Evolutionary conservation across 805 yeast genomes (phyloP).

Genomic region (Candida boidinii): DNA sequence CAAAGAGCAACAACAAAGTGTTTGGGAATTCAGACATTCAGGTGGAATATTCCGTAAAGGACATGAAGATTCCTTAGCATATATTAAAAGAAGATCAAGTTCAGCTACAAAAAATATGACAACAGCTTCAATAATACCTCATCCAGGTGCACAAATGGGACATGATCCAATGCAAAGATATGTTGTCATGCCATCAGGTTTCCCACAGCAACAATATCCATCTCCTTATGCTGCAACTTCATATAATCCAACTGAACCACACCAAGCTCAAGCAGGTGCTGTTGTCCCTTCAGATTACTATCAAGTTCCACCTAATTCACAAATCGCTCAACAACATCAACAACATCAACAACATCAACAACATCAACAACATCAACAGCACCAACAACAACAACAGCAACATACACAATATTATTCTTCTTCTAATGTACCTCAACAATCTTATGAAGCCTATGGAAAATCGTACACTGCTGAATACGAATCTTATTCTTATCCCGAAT

Average conservation of each 20-base stretch:
- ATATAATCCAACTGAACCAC: slow-evolving; percentile 2
- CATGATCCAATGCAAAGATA: not conserved
- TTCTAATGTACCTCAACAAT: slow-evolving; percentile 5
- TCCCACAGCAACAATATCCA: slow-evolving; percentile 1
- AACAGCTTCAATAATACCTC: slow-evolving; percentile 2
- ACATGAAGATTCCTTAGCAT: slow-evolving; percentile 34
- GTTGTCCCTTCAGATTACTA: not conserved
- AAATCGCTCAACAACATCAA: not conserved
- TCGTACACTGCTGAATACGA: not conserved
- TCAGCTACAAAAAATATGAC: slow-evolving; percentile 18
- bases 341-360: slow-evolving; percentile 3
- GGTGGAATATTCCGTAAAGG: slow-evolving; percentile 41
- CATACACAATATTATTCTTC: slow-evolving; percentile 4
- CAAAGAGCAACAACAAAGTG: slow-evolving; percentile 15
- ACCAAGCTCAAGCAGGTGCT: not conserved
- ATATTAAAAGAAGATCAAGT: slow-evolving; percentile 40
- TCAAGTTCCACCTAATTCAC: too few relatives aligned
- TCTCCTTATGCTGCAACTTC: not conserved
- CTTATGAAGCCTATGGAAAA: too few relatives aligned
- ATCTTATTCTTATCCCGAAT: not conserved
- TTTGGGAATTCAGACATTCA: slow-evolving; percentile 52
- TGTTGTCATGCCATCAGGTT: too few relatives aligned
- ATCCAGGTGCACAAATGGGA: not conserved
- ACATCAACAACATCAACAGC: slow-evolving; percentile 2
- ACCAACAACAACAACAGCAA: slow-evolving; percentile 2